A percentile compares a stretch with the other conserved stretches of the same genome.
These are phyloP conservation scores for Clathrus columnatus DNA, from an alignment of 768 basidiomycete species.

Conservation along the genomic window DNA sequence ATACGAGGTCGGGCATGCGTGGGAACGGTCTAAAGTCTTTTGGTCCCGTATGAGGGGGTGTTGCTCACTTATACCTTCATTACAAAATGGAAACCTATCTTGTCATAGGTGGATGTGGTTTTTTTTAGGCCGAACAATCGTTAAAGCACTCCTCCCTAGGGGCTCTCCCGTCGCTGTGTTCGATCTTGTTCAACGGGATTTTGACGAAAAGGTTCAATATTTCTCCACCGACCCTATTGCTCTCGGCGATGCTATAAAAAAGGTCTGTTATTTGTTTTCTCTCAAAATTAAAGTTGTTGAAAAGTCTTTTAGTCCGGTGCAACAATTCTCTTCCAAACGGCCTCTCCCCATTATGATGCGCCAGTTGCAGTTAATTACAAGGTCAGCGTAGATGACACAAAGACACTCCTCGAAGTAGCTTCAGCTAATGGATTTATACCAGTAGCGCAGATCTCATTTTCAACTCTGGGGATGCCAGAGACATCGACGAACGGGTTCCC, in stretches of 20 bases:
- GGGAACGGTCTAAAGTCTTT: too few species aligned
- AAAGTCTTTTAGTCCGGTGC: constrained; percentile 40
- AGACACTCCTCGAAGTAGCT: constrained; percentile 76
- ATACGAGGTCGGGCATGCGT: too few species aligned
- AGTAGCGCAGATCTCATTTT: constrained; percentile 89
- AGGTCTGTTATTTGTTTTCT: constrained; percentile 39
- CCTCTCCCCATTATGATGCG: constrained; percentile 69
- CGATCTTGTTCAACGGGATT: constrained; percentile 87
- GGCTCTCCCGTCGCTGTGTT: constrained; percentile 76
- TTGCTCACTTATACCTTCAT: not conserved
- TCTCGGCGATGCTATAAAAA: constrained; percentile 62
- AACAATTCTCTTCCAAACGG: constrained; percentile 93
- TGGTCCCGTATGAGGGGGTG: too few species aligned
- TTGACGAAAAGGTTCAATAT: constrained; percentile 66
- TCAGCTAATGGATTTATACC: constrained; percentile 71
- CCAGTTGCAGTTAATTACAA: constrained; percentile 72
- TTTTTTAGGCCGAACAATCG: constrained; percentile 87
- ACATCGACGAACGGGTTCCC: constrained; percentile 81
- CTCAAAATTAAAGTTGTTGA: constrained; percentile 41
- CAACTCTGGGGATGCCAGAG: constrained; percentile 69
- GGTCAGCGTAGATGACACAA: constrained; percentile 91
- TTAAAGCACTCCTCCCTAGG: constrained; percentile 71
- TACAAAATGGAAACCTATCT: constrained; percentile 39
- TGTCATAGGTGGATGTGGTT: constrained; percentile 92
- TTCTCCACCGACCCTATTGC: constrained; percentile 70